Evolutionary conservation across 2,329 filamentous ascomycete species (phyloP), one percentile per base, ranked within the genome.

Genomic region (Pseudocercospora musae): DNA sequence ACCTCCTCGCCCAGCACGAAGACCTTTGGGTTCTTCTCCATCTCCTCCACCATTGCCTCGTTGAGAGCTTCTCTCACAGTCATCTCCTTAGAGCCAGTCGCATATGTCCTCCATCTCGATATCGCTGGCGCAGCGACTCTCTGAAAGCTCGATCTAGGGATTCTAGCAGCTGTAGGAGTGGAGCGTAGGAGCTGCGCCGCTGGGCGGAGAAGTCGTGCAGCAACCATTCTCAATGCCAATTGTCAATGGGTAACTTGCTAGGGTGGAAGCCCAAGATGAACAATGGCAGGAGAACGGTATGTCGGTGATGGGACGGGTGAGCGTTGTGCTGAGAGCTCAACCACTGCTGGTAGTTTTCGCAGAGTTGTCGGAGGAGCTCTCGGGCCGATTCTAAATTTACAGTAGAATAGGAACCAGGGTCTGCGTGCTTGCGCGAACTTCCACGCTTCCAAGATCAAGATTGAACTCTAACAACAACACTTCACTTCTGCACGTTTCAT

Each of bases 1-100:
- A 99, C 95, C 83, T 99, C 95, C 85, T 99, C 95, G 74, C 95
- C 95, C 62, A 99, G 80, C 71, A 99, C 82, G 79, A 97, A 99
- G 72, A 97, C 93, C 85, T 97, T 98, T 68, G 89, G 85, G 80
- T 99, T 96, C 76, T 80, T 78, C 84, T 97, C 93, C 79, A 99
- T 88, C 85, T 99, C 95, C 84, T 99, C 95, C 53, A 92, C 92
- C 76, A 99, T 88, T 64, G 95, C 95, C 84, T 99, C 94, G 79
- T 99, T 99, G 76, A 99, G 84, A 64, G 95, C 95, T 77, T 99
- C 95, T 82, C 95, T 88, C 74, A 99, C 95, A 49, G 95, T 96
- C 82, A 96, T 92, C 77, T 97, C 91, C 85, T 97, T 97, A 73
- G 83, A 81, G 68, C 89, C 89, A 11, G 82, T 81, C 42, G 85